Evolutionary conservation across 108 stramenopile species (phyloP), one percentile per base, ranked within the genome.

Genomic region (Nitzschia sp.): DNA sequence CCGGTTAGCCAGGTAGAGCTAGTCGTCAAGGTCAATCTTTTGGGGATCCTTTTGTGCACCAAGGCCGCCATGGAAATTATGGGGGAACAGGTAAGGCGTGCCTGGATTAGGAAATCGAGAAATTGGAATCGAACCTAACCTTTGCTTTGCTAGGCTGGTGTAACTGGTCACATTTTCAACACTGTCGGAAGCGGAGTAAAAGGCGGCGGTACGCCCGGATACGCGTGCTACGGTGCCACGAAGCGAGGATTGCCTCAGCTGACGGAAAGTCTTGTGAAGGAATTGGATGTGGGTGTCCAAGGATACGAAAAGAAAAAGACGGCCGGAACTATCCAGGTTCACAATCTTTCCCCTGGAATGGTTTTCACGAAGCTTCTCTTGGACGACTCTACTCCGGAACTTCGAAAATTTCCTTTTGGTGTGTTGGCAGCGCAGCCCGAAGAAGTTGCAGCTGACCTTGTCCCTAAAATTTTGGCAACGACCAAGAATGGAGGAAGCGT

Each of bases 151-250:
- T 21, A 87, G 70, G 81, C 83, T 17, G 88, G 85, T 28, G 82
- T 88, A 24, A 87, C 86, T 0, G 89, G 89, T 61, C 88, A 92
- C 77, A 90, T 96, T 80, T 96, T 93, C 80, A 94, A 96, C 64
- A 96, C 95, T 21, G 92, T 96, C 2, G 95, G 95, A 62, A 79
- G 77, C 63, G 95, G 95, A 42, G 95, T 96, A 24, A 92, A 93
- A 66, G 95, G 95, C 27, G 95, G 95, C 25, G 95, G 95, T 31
- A 96, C 95, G 26, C 95, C 95, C 3, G 95, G 95, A 63, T 96
- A 96, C 80, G 95, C 92, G 8, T 88, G 86, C 47, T 96, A 96
- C 60, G 95, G 95, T 68, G 92, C 92, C 23, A 93, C 95, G 29
- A 96, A 96, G 78, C 86, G 95, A 58, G 95, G 95, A 31, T 76